Conservation (phyloP, 2,329 filamentous ascomycete species). For the Penicillium sp. region DNA sequence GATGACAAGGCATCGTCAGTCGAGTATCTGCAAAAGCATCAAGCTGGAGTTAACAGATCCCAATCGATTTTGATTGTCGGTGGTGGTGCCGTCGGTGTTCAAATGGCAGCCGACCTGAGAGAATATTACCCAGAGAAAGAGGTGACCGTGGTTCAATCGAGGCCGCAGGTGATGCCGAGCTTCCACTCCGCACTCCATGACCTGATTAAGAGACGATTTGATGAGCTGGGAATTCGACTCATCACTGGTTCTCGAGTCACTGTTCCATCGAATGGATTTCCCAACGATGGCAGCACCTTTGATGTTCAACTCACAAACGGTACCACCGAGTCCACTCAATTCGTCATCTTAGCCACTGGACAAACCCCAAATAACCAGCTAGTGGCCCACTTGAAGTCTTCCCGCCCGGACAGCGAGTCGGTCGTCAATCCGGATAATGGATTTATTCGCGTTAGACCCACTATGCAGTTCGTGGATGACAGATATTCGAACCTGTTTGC, state of each 20-base stretch:
- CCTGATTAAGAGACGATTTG: slow-evolving; percentile 34
- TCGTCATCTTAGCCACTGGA: slow-evolving; percentile 49
- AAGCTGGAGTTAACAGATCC: slow-evolving; percentile 30
- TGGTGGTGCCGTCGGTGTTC: slow-evolving; percentile 53
- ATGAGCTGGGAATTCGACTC: slow-evolving; percentile 34
- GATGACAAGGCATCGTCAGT: slow-evolving; percentile 38
- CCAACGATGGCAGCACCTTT: slow-evolving; percentile 25
- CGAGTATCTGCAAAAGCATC: slow-evolving; percentile 35
- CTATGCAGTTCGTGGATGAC: slow-evolving; percentile 36
- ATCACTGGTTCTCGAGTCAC: slow-evolving; percentile 33
- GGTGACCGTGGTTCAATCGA: slow-evolving; percentile 51
- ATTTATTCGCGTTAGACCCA: slow-evolving; percentile 35
- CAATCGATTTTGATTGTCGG: slow-evolving; percentile 43
- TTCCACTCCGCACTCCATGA: slow-evolving; percentile 35
- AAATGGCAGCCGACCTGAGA: slow-evolving; percentile 53
- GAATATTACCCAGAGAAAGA: slow-evolving; percentile 49
- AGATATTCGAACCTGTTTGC: slow-evolving; percentile 36
- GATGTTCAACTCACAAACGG: slow-evolving; percentile 35
- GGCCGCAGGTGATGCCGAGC: slow-evolving; percentile 38
- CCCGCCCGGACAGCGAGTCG: slow-evolving; percentile 13
- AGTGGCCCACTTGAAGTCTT: slow-evolving; percentile 34
- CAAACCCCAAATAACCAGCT: slow-evolving; percentile 50
- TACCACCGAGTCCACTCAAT: slow-evolving; percentile 36
- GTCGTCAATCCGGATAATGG: slow-evolving; percentile 38
- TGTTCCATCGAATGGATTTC: slow-evolving; percentile 31